These are phyloP conservation scores for Solanum arcanum DNA, from an alignment of 257 asterid genomes.

Conservation along the genomic window DNA sequence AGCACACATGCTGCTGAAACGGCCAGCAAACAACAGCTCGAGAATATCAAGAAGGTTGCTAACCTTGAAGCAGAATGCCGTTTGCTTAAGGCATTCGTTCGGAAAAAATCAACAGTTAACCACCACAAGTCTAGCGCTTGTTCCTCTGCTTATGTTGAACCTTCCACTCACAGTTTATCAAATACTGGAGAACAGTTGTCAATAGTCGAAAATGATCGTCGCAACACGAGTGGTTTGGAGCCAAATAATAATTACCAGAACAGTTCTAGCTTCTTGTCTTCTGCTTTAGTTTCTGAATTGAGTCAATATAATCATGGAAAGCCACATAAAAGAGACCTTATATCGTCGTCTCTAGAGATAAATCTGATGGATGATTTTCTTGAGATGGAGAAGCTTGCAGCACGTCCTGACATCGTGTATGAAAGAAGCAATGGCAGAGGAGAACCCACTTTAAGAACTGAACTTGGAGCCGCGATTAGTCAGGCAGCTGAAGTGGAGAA, in stretches of 20 bases:
- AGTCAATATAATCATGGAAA: conserved; percentile 17
- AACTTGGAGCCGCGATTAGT: conserved; percentile 19
- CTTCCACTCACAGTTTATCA: conserved; percentile 50
- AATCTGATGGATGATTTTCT: conserved; percentile 75
- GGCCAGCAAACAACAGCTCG: conserved; percentile 75
- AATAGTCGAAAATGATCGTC: conserved; percentile 14
- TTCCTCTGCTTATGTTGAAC: conserved; percentile 32
- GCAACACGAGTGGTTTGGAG: conserved; percentile 23
- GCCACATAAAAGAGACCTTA: conserved; percentile 17
- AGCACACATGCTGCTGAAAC: conserved; percentile 62
- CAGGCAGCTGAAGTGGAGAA: conserved; percentile 30
- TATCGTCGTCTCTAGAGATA: conserved; percentile 36
- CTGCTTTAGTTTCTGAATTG: conserved; percentile 2
- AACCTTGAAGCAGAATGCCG: conserved; percentile 83
- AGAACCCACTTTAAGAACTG: conserved; percentile 17
- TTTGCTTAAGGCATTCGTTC: conserved; percentile 37
- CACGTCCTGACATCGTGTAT: conserved; percentile 8
- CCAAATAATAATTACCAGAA: conserved; percentile 7
- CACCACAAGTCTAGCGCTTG: conserved; percentile 34
- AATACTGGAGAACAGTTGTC: conserved; percentile 42
- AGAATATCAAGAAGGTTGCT: conserved; percentile 42
- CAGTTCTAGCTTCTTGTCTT: not conserved
- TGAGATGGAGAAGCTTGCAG: conserved; percentile 79
- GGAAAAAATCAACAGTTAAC: conserved; percentile 20
- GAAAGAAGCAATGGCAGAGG: conserved; percentile 4